Conservation (phyloP, 805 yeast genomes). For the Pichia phayaonensis region DNA sequence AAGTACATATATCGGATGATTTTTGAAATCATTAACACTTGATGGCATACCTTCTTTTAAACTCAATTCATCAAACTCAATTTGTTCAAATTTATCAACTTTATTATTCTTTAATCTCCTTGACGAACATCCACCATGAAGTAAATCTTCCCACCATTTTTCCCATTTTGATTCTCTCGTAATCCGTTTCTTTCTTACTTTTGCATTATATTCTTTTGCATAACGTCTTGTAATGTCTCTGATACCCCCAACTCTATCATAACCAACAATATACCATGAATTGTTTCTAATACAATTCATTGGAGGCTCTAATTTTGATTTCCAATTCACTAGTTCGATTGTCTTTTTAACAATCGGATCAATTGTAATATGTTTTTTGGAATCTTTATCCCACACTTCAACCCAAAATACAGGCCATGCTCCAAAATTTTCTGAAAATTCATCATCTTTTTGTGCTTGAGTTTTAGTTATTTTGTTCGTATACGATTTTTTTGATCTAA, state of each 20-base stretch:
- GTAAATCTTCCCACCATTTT: slow-evolving; percentile 51
- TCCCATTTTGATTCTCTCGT: slow-evolving; percentile 49
- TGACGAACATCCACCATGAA: slow-evolving; percentile 28
- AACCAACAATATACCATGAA: slow-evolving; percentile 71
- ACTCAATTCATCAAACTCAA: slow-evolving; percentile 55
- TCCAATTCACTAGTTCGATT: slow-evolving; percentile 52
- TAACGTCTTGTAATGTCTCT: slow-evolving; percentile 85
- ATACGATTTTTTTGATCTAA: slow-evolving; percentile 21
- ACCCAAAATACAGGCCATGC: slow-evolving; percentile 80
- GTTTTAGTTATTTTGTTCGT: slow-evolving; percentile 8
- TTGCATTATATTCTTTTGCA: slow-evolving; percentile 61
- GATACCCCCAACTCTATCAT: slow-evolving; percentile 53
- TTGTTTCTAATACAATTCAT: slow-evolving; percentile 46
- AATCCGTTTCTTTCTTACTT: slow-evolving; percentile 66
- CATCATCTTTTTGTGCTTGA: slow-evolving; percentile 2
- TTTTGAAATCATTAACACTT: slow-evolving; percentile 70
- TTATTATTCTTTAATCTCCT: slow-evolving; percentile 19
- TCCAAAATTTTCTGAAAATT: slow-evolving; percentile 4
- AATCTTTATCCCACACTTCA: slow-evolving; percentile 81
- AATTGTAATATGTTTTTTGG: slow-evolving; percentile 72
- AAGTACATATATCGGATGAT: slow-evolving; percentile 80
- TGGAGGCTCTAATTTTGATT: slow-evolving; percentile 58
- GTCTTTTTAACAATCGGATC: slow-evolving; percentile 66
- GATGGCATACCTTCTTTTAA: slow-evolving; percentile 82
- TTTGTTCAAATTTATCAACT: slow-evolving; percentile 48